Percentiles rank a stretch among this genome's conserved stretches.
Evolutionary conservation across 2,329 filamentous ascomycete genomes (phyloP).

Genomic region (Lasiodiplodia citricola): DNA sequence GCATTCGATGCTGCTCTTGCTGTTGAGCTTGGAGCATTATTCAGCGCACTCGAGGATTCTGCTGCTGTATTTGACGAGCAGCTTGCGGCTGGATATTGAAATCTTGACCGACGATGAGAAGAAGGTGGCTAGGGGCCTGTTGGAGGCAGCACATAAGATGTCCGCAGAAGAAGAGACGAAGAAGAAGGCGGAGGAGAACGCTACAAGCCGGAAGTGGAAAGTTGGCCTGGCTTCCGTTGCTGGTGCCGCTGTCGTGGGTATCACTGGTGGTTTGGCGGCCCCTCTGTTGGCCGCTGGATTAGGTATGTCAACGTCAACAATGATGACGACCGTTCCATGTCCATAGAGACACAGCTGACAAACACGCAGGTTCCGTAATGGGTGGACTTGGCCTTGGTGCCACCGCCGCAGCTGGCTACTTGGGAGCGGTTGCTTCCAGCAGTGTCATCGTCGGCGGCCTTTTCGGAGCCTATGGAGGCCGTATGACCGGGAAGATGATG

Average conservation of each 20-base stretch:
- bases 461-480: conserved; percentile 88
- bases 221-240: conserved; percentile 90
- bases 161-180: conserved; percentile 78
- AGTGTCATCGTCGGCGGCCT: conserved; percentile 79
- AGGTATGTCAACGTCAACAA: conserved; percentile 3
- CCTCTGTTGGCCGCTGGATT: conserved; percentile 79
- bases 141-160: conserved; percentile 70
- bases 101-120: conserved; percentile 74
- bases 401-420: conserved; percentile 75
- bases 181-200: conserved; percentile 71
- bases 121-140: conserved; percentile 74
- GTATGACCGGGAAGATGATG: conserved; percentile 85
- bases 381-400: conserved; percentile 76
- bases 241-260: conserved; percentile 81
- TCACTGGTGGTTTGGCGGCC: conserved; percentile 79
- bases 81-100: conserved; percentile 68
- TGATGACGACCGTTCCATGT: conserved; percentile 44
- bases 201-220: conserved; percentile 72
- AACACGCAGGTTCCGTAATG: conserved; percentile 67
- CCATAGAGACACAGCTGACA: background rate
- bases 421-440: conserved; percentile 81
- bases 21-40: conserved; percentile 82
- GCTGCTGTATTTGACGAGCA: conserved; percentile 72
- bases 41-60: conserved; percentile 74
- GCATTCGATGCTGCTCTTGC: conserved; percentile 72